These are phyloP conservation scores for Mucor velutinosus DNA, from an alignment of 371 early-diverging fungal species.

Conservation along the genomic window DNA sequence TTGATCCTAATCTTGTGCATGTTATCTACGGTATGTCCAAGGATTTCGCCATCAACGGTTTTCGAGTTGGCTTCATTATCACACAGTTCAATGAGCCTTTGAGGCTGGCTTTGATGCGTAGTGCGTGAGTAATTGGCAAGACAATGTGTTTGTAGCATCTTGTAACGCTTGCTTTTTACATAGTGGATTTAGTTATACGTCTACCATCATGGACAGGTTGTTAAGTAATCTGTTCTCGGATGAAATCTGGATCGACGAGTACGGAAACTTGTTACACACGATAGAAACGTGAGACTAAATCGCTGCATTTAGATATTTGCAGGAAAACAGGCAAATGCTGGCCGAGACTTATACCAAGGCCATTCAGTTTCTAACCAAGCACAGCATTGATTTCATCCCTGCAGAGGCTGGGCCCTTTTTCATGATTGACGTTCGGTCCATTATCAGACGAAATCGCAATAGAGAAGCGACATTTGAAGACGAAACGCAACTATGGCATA, in stretches of 20 bases:
- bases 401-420: conserved; percentile 73
- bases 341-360: conserved; percentile 49
- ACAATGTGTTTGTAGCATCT: not conserved
- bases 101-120: conserved; percentile 34
- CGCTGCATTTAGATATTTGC: conserved; percentile 40
- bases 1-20: conserved; percentile 65
- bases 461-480: conserved; percentile 28
- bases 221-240: conserved; percentile 59
- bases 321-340: conserved; percentile 58
- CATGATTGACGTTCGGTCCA: conserved; percentile 48
- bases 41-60: conserved; percentile 76
- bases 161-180: not conserved
- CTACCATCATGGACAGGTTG: conserved; percentile 59
- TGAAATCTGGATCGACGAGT: conserved; percentile 58
- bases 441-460: not conserved
- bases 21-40: conserved; percentile 81
- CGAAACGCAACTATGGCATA: conserved; percentile 38
- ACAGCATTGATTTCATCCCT: conserved; percentile 54
- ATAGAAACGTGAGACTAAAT: not conserved
- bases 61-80: conserved; percentile 66
- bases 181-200: conserved; percentile 57
- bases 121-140: conserved; percentile 29
- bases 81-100: conserved; percentile 65
- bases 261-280: not conserved
- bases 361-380: conserved; percentile 39